Evolutionary conservation across 1,139 yeast genomes (phyloP), one percentile per base, ranked within the genome.

Genomic region (Yamadazyma kanchanaburiensis): DNA sequence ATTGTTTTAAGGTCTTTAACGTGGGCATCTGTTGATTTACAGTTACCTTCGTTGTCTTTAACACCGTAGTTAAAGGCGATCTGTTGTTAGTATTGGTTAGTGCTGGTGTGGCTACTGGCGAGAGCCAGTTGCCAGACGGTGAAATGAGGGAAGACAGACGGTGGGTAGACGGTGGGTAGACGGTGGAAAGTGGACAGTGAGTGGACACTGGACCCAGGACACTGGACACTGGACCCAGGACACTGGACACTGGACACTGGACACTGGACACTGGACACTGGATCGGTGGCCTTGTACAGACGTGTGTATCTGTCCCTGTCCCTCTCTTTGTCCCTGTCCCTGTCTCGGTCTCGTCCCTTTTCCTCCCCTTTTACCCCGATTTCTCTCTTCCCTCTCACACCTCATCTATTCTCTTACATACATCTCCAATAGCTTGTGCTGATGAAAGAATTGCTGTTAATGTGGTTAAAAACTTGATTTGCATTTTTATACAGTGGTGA

Each of bases 11-110:
- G 70, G 55, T 86, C 95, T 18, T 61, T 48, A 39, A 66, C 70
- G 62, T 77, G 88, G 51, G 86, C 94, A 10, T 62, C 55, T 29
- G 83, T 66, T 32, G 73, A 49, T 62, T 87, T 88, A 71, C 95
- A 86, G 52, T 73, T 61, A 42, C 89, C 89, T 29, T 66, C 60
- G 49, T 70, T 60, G 52, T 77, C 77, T 58, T 82, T 64, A 46
- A 81, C 94, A 62, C 95, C 95, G 42, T 85, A 65, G 73, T 85
- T 81, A 71, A 86, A 82, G 42, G 85, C 91, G 42, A 68, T 64
- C 71, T 64, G 47, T 8, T 25, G 55, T 50, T 51, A 55, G 58
- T 55, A 41, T 16, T 12, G 5, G 15, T 17, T 8, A 15, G 25
- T 6, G 17, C 5, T 23, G 9, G 21, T 16, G 25, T 25, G 23